Base-by-base conservation (phyloP, 306 rosid species). In the Citrullus colocynthis region DNA sequence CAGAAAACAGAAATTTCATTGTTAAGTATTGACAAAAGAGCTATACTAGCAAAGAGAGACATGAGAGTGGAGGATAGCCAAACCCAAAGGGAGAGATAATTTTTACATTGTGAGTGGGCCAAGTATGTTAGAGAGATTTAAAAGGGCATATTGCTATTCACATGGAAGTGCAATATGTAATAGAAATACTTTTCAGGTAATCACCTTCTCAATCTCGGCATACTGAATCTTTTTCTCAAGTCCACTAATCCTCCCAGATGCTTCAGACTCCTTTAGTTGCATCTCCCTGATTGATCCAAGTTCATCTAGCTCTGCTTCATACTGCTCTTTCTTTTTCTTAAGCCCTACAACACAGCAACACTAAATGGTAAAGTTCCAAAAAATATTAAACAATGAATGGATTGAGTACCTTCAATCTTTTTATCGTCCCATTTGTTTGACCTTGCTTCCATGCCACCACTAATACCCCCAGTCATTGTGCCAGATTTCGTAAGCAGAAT, bases 391-490 rank as follows among this genome's bases (percentile, higher is more conserved):
- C 34, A 49, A 18, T 60, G 80, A 82, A 79, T 39, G 17, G 17
- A 21, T 67, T 18, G 59, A 83, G 80, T 79, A 96, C 99, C 99
- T 88, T 91, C 99, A 81, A 91, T 85, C 85, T 91, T 96, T 81
- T 93, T 96, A 83, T 96, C 99, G 79, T 96, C 98, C 99, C 99
- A 96, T 85, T 93, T 86, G 75, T 92, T 96, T 42, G 99, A 91
- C 86, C 97, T 89, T 51, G 98, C 99, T 87, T 96, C 99, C 99
- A 96, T 96, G 88, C 98, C 99, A 78, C 99, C 99, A 86, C 98
- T 96, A 44, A 96, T 92, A 81, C 99, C 99, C 65, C 99, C 99
- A 83, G 99, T 96, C 99, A 96, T 96, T 62, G 99, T 92, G 83
- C 99, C 99, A 5, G 99, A 93, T 82, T 96, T 96, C 3, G 99